A percentile compares a stretch with the other conserved stretches of the same genome.
phyloP scores from a whole-genome alignment of 371 early-diverging fungal species.

The Rhizopus arrhizus region DNA sequence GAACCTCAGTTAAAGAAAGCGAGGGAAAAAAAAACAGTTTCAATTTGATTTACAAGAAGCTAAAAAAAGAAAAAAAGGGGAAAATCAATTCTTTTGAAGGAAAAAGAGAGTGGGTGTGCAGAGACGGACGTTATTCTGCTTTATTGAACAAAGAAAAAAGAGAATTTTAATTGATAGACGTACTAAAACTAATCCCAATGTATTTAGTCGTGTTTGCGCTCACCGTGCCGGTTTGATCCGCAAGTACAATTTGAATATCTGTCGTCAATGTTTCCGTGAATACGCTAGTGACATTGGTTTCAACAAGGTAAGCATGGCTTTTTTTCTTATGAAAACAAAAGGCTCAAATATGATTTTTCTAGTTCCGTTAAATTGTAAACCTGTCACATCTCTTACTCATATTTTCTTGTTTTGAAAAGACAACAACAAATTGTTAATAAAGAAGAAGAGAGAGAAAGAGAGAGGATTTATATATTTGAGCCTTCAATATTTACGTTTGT shows the following conservation, averaged over 20 bases:
- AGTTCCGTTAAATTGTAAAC: neutral
- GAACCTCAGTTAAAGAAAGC: no score
- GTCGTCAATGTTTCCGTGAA: constrained; percentile 99
- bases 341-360: neutral
- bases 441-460: no score
- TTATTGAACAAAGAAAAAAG: constrained; percentile 1
- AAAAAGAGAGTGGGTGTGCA: neutral
- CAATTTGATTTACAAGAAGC: neutral
- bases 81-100: neutral
- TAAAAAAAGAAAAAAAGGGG: neutral
- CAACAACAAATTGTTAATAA: no score
- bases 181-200: neutral
- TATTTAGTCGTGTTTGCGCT: constrained; percentile 92
- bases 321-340: neutral
- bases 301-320: constrained; percentile 31
- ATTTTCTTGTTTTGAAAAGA: neutral
- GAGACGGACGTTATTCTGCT: neutral
- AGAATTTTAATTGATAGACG: neutral
- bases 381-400: neutral
- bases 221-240: constrained; percentile 99
- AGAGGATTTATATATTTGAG: no score
- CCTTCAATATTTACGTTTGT: no score
- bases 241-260: constrained; percentile 98
- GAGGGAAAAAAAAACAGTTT: neutral
- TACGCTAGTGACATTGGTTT: constrained; percentile 96